Evolutionary conservation across 768 basidiomycete genomes (phyloP).

Genomic region (Pleurotus pulmonarius): DNA sequence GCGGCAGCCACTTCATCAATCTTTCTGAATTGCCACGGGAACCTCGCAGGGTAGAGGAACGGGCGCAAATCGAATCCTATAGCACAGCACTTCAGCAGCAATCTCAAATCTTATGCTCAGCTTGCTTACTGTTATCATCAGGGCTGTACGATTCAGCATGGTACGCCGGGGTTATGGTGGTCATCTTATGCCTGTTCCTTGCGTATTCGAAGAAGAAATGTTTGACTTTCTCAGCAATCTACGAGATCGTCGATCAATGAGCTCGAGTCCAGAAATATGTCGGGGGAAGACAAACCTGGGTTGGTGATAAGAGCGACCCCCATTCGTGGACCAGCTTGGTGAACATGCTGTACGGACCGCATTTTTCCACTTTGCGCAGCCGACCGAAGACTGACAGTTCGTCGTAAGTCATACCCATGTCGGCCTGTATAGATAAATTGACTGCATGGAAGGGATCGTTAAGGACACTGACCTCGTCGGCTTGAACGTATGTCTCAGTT

Average conservation of each 20-base stretch:
- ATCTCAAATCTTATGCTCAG: background rate
- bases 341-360: slow-evolving; percentile 96
- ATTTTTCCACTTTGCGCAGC: slow-evolving; percentile 93
- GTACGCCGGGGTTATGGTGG: slow-evolving; percentile 88
- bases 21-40: slow-evolving; percentile 96
- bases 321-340: slow-evolving; percentile 94
- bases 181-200: slow-evolving; percentile 98
- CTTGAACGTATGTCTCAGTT: slow-evolving; percentile 89
- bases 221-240: slow-evolving; percentile 98
- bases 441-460: background rate
- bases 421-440: slow-evolving; percentile 48
- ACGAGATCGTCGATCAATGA: background rate
- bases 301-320: slow-evolving; percentile 81
- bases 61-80: slow-evolving; percentile 93
- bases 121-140: slow-evolving; percentile 83
- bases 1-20: slow-evolving; percentile 83
- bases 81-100: background rate
- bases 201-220: slow-evolving; percentile 96
- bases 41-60: slow-evolving; percentile 92
- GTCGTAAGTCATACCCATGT: slow-evolving; percentile 99
- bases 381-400: slow-evolving; percentile 93
- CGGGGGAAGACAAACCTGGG: slow-evolving; percentile 48
- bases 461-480: slow-evolving; percentile 73
- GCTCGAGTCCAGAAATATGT: background rate
- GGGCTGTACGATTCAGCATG: slow-evolving; percentile 97